Percentiles rank a stretch among this genome's conserved stretches.
phyloP scores from a whole-genome alignment of 768 basidiomycete species.

The Postia placenta region DNA sequence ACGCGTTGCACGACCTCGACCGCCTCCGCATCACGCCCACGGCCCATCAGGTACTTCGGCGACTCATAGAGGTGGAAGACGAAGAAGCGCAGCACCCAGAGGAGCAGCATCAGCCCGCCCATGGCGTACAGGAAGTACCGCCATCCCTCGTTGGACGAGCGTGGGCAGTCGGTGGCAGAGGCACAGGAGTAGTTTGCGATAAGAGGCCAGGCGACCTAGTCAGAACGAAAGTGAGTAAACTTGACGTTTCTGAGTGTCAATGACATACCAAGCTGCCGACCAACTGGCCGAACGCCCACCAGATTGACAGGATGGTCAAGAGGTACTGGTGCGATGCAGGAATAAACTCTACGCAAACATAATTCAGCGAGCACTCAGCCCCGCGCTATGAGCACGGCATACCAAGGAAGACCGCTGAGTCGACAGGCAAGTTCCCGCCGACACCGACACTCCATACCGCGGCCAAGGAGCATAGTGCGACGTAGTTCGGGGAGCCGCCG shows the following conservation, averaged over 20 bases:
- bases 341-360: constrained; percentile 45
- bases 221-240: not conserved
- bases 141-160: constrained; percentile 63
- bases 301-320: constrained; percentile 67
- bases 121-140: constrained; percentile 69
- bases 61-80: constrained; percentile 63
- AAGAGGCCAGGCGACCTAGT: constrained; percentile 68
- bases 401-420: constrained; percentile 74
- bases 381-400: constrained; percentile 9
- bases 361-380: not conserved
- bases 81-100: constrained; percentile 60
- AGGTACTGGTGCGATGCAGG: constrained; percentile 72
- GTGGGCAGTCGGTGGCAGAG: constrained; percentile 32
- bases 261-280: constrained; percentile 26
- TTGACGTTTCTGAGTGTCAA: not conserved
- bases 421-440: constrained; percentile 70
- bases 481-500: constrained; percentile 50
- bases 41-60: constrained; percentile 68
- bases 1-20: constrained; percentile 57
- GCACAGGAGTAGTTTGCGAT: constrained; percentile 64
- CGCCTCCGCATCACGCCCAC: constrained; percentile 55
- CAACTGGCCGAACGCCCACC: constrained; percentile 78
- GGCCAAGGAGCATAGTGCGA: constrained; percentile 44
- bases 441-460: constrained; percentile 63
- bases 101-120: constrained; percentile 62